Conservation (phyloP, 345 rosid species). For the Iberis pinnata region DNA sequence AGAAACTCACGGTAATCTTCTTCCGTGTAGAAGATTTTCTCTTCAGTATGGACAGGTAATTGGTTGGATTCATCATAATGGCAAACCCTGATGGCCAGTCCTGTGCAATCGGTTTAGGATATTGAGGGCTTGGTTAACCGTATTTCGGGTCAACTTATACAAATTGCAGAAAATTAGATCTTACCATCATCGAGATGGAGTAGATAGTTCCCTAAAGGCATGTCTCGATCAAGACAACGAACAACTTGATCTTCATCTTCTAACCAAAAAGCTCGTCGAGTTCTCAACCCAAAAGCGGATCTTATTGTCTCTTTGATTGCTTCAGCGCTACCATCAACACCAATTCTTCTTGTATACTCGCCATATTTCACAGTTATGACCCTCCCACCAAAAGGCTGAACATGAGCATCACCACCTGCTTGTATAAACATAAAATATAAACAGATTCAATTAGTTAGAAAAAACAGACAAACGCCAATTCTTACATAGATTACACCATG, state of each 20-base stretch:
- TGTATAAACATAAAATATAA: constrained; percentile 9
- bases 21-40: constrained; percentile 75
- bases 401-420: constrained; percentile 49
- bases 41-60: constrained; percentile 76
- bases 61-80: constrained; percentile 80
- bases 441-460: not conserved
- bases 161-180: not conserved
- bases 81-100: constrained; percentile 74
- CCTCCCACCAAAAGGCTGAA: constrained; percentile 77
- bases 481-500: constrained; percentile 18
- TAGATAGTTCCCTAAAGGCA: constrained; percentile 86
- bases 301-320: constrained; percentile 85
- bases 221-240: constrained; percentile 80
- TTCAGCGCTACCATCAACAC: constrained; percentile 77
- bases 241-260: constrained; percentile 91
- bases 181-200: constrained; percentile 92
- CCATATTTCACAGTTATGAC: constrained; percentile 85
- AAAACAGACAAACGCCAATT: not conserved
- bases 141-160: not conserved
- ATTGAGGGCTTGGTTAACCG: constrained; percentile 3
- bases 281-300: constrained; percentile 79
- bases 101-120: constrained; percentile 26
- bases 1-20: constrained; percentile 86
- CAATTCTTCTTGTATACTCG: constrained; percentile 85
- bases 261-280: constrained; percentile 89